Evolutionary conservation across 257 asterid genomes (phyloP).

Genomic region (Salvia miltiorrhiza): DNA sequence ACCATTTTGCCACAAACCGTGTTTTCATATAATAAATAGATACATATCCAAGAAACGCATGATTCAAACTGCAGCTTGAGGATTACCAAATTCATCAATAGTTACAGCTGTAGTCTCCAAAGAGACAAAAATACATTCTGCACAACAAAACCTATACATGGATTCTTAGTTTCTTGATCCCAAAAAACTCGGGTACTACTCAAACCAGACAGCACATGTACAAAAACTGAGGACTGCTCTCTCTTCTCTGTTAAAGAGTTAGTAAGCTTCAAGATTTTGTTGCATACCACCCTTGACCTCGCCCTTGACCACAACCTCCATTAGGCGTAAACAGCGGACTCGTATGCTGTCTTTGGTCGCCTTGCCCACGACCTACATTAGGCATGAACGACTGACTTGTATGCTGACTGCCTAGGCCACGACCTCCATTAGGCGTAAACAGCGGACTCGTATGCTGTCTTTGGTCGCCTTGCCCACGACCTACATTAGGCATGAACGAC

Average conservation of each 20-base stretch:
- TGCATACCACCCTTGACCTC: constrained; percentile 7
- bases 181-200: neutral
- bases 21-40: too few relatives aligned
- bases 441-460: neutral
- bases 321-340: neutral
- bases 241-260: neutral
- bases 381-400: neutral
- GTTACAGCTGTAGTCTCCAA: neutral
- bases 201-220: neutral
- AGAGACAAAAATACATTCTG: neutral
- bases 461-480: neutral
- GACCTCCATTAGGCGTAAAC: neutral
- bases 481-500: neutral
- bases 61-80: too few relatives aligned
- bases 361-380: neutral
- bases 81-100: neutral
- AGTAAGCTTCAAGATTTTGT: neutral
- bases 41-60: too few relatives aligned
- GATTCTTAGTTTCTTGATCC: neutral
- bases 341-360: neutral
- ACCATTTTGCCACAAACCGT: too few relatives aligned
- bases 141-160: neutral
- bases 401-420: neutral
- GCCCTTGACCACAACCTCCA: constrained; percentile 14
- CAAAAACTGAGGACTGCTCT: neutral